Evolutionary conservation across 1,284 basidiomycete species (phyloP).

Genomic region (Gymnopus androsaceus): DNA sequence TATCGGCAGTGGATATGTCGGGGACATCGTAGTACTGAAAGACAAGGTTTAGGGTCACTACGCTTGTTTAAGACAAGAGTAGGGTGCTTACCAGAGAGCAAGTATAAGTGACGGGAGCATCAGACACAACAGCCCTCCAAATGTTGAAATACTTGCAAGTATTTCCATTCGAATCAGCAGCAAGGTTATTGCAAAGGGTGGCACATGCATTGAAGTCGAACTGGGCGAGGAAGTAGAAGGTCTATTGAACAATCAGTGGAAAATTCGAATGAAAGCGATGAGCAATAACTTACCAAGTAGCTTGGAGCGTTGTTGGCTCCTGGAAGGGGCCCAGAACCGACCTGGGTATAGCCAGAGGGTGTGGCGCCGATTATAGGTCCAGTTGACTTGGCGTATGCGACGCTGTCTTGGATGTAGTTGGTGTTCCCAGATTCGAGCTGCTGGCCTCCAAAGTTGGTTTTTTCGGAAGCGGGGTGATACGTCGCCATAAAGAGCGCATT

Average conservation of each 20-base stretch:
- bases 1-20: constrained; percentile 17
- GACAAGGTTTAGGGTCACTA: background rate
- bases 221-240: constrained; percentile 22
- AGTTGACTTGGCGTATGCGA: constrained; percentile 37
- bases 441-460: constrained; percentile 36
- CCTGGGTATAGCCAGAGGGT: constrained; percentile 39
- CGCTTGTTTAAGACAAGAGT: background rate
- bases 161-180: constrained; percentile 19
- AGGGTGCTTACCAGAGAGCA: constrained; percentile 23
- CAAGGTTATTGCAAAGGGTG: constrained; percentile 20
- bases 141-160: constrained; percentile 29
- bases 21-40: constrained; percentile 22
- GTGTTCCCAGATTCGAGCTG: constrained; percentile 30
- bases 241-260: background rate
- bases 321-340: constrained; percentile 34
- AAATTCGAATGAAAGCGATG: constrained; percentile 11
- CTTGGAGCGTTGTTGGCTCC: constrained; percentile 46
- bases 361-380: constrained; percentile 32
- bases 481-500: constrained; percentile 43
- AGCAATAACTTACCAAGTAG: constrained; percentile 33
- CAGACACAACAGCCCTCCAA: constrained; percentile 23
- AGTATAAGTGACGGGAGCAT: constrained; percentile 23
- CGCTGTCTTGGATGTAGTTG: constrained; percentile 41
- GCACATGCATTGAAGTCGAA: constrained; percentile 25
- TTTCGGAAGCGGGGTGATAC: constrained; percentile 36